Percentiles rank a stretch among this genome's conserved stretches.
These are phyloP conservation scores for Calonectria henricotiae DNA, from an alignment of 2,329 filamentous ascomycete genomes.

Conservation along the genomic window DNA sequence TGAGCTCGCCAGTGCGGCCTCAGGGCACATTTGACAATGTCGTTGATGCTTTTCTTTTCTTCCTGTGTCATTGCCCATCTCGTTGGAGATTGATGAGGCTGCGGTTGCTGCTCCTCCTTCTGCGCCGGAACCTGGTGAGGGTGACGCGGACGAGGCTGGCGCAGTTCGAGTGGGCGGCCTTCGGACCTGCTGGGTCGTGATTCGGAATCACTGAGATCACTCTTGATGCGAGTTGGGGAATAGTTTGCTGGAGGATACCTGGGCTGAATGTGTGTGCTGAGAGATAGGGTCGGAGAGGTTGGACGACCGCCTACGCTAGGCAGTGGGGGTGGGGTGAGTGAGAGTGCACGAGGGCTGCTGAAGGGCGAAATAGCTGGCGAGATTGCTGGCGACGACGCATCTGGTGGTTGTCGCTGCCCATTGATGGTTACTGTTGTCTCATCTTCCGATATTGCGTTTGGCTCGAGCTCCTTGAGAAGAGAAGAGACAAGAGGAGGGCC, in stretches of 20 bases:
- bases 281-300: slow-evolving; percentile 76
- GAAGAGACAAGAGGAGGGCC: slow-evolving; percentile 89
- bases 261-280: slow-evolving; percentile 82
- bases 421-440: slow-evolving; percentile 58
- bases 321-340: slow-evolving; percentile 79
- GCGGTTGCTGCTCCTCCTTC: slow-evolving; percentile 66
- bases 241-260: slow-evolving; percentile 83
- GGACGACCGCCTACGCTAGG: slow-evolving; percentile 69
- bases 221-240: slow-evolving; percentile 66
- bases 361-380: slow-evolving; percentile 78
- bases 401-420: slow-evolving; percentile 55
- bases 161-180: slow-evolving; percentile 64
- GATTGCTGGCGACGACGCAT: slow-evolving; percentile 74
- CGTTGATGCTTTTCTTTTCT: slow-evolving; percentile 90
- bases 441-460: slow-evolving; percentile 73
- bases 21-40: slow-evolving; percentile 87
- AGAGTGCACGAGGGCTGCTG: slow-evolving; percentile 78
- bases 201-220: slow-evolving; percentile 47
- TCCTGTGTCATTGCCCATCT: slow-evolving; percentile 80
- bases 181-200: slow-evolving; percentile 46
- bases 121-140: slow-evolving; percentile 62
- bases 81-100: slow-evolving; percentile 72
- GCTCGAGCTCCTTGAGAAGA: slow-evolving; percentile 89
- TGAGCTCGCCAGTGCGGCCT: slow-evolving; percentile 87
- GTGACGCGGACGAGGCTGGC: slow-evolving; percentile 69